These are phyloP conservation scores for Intubia oerlemansii DNA, from an alignment of 2,329 filamentous ascomycete species.

Conservation along the genomic window DNA sequence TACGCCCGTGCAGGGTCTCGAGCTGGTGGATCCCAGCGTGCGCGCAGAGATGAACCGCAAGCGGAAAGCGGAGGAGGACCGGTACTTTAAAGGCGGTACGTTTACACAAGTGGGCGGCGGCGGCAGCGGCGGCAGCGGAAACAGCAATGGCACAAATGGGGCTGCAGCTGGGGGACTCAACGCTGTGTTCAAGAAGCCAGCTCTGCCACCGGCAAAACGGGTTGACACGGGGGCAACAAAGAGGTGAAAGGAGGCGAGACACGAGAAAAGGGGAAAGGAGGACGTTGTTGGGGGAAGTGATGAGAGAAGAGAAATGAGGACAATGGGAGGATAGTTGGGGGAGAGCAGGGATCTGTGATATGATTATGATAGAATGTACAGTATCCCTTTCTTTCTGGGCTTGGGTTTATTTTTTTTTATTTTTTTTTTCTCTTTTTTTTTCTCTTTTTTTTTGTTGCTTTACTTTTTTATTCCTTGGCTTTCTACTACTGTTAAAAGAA, in stretches of 20 bases:
- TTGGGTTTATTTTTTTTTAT: not conserved
- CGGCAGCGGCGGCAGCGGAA: slow-evolving; percentile 17
- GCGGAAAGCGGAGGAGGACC: slow-evolving; percentile 80
- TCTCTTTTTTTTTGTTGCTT: not conserved
- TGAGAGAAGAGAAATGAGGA: too few species aligned
- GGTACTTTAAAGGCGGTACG: slow-evolving; percentile 93
- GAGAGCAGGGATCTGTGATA: too few species aligned
- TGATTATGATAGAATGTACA: too few species aligned
- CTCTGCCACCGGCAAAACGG: slow-evolving; percentile 53
- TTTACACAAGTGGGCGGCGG: slow-evolving; percentile 64
- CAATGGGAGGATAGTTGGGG: too few species aligned
- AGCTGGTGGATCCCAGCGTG: slow-evolving; percentile 84
- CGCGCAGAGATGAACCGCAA: slow-evolving; percentile 76
- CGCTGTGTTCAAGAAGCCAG: slow-evolving; percentile 66
- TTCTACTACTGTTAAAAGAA: too few species aligned
- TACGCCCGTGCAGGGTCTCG: slow-evolving; percentile 81
- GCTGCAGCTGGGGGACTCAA: slow-evolving; percentile 14
- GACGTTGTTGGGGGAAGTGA: too few species aligned
- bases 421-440: not conserved
- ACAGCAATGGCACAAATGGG: too few species aligned
- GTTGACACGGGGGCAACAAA: slow-evolving; percentile 41
- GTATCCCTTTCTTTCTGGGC: too few species aligned
- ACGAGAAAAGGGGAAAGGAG: too few species aligned
- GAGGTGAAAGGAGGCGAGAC: too few species aligned
- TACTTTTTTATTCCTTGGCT: too few species aligned